phyloP scores from a whole-genome alignment of 306 rosid genomes.

The Acacia confusa region DNA sequence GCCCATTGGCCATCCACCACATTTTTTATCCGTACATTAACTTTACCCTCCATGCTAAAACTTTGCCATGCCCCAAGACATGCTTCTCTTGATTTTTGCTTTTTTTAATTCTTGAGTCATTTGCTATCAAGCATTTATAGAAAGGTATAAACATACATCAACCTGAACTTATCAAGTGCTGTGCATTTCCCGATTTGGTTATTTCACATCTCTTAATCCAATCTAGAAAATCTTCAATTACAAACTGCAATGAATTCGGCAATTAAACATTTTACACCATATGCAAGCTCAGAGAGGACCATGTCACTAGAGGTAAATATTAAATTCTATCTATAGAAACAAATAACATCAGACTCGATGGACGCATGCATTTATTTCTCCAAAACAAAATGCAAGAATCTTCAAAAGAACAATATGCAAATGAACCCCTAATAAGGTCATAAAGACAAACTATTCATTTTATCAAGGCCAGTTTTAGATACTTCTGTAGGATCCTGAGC shows the following conservation, averaged over 20 bases:
- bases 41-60: background rate
- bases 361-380: background rate
- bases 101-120: background rate
- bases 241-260: background rate
- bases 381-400: conserved; percentile 6
- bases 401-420: conserved; percentile 9
- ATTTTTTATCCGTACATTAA: background rate
- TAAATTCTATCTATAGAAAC: background rate
- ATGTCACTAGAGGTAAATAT: background rate
- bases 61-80: background rate
- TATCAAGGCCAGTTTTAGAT: background rate
- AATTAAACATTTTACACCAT: background rate
- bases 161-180: background rate
- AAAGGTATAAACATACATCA: background rate
- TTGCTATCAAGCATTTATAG: background rate
- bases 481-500: background rate
- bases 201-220: conserved; percentile 1
- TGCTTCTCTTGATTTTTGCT: background rate
- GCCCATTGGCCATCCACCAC: background rate
- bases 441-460: background rate
- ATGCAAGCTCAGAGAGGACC: background rate
- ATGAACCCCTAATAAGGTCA: background rate
- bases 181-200: background rate
- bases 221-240: background rate
- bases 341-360: background rate